Percentiles rank a stretch among this genome's conserved stretches.
These are phyloP conservation scores for Adansonia rubrostipa DNA, from an alignment of 441 rosid genomes.

Conservation along the genomic window DNA sequence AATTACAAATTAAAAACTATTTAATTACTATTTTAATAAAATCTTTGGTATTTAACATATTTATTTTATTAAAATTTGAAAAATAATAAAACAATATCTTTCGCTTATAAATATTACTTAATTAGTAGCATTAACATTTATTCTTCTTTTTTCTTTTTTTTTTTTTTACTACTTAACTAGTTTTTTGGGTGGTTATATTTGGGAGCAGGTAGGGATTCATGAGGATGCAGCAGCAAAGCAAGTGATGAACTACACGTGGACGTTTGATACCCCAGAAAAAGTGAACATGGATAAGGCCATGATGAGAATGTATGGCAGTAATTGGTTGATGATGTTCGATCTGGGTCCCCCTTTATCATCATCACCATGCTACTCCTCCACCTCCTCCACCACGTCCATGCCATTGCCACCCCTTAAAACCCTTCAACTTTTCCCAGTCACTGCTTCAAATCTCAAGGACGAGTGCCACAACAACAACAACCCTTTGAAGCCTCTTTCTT, in stretches of 20 bases:
- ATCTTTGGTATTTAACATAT: too few relatives aligned
- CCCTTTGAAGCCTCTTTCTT: not conserved
- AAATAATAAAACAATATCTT: too few relatives aligned
- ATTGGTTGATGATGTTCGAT: slow-evolving; percentile 62
- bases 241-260: slow-evolving; percentile 43
- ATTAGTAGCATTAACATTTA: too few relatives aligned
- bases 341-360: slow-evolving; percentile 40
- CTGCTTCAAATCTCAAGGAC: not conserved
- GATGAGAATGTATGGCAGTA: slow-evolving; percentile 50
- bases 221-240: slow-evolving; percentile 40
- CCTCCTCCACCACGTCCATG: slow-evolving; percentile 20
- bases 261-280: slow-evolving; percentile 36
- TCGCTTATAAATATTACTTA: too few relatives aligned
- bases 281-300: slow-evolving; percentile 35
- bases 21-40: too few relatives aligned
- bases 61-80: too few relatives aligned
- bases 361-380: slow-evolving; percentile 31
- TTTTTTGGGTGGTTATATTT: not conserved
- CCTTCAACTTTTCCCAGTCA: not conserved
- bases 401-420: not conserved
- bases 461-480: not conserved
- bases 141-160: not conserved
- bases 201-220: slow-evolving; percentile 34
- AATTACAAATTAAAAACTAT: too few relatives aligned
- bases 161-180: not conserved